Evolutionary conservation across 2,329 filamentous ascomycete genomes (phyloP), one percentile per base, ranked within the genome.

Genomic region (Aspergillus oerlinghausenensis): DNA sequence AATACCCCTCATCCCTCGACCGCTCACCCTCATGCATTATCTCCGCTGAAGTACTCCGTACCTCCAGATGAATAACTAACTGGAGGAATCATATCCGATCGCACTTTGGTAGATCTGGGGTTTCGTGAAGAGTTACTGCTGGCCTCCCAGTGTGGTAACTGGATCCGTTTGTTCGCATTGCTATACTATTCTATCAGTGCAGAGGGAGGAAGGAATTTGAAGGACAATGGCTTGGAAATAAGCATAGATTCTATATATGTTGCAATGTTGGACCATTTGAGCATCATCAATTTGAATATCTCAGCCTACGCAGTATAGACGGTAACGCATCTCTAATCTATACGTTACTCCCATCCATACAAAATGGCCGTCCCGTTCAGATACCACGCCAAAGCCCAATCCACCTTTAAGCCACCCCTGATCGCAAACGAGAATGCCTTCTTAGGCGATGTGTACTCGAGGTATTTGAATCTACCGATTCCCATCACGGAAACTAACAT

Each of bases 361-460:
- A 63, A 50, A 60, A 77, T 75, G 74, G 55, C 73, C 29, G 64
- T 70, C 52, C 66, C 70, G 40, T 79, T 84, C 69, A 77, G 75
- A 52, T 80, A 87, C 73, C 82, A 79, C 69, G 66, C 79, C 51
- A 78, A 84, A 66, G 84, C 84, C 0, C 84, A 87, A 68, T 79
- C 76, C 26, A 77, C 74, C 42, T 87, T 82, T 73, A 83, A 87
- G 65, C 84, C 84, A 3, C 85, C 85, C 5, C 79, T 87, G 50
- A 84, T 89, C 59, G 83, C 84, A 38, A 86, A 86, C 64, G 83
- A 87, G 60, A 89, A 89, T 66, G 85, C 85, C 29, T 89, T 79
- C 68, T 79, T 89, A 3, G 85, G 85, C 45, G 86, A 89, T 65
- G 75, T 88, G 28, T 76, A 77, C 63, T 80, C 80, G 3, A 82